phyloP scores from a whole-genome alignment of 129 eudicot genomes.

The Arctium lappa region DNA sequence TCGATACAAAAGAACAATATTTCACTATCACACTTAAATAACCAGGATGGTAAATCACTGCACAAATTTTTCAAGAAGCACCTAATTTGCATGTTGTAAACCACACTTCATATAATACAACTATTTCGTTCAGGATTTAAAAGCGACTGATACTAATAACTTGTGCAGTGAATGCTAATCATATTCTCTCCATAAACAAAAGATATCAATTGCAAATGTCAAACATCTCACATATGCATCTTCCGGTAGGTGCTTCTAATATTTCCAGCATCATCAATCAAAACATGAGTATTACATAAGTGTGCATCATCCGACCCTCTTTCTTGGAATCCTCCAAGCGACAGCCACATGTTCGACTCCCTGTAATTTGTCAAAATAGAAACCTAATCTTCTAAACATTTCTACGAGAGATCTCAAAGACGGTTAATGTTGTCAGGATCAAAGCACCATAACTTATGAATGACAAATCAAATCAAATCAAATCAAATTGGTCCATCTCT shows the following conservation, averaged over 20 bases:
- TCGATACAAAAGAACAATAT: too few species aligned
- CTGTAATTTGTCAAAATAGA: slow-evolving; percentile 32
- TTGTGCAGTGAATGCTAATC: neutral
- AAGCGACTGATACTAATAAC: too few species aligned
- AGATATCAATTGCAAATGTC: slow-evolving; percentile 14
- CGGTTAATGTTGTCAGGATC: too few species aligned
- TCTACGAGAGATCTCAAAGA: neutral
- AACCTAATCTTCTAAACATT: neutral
- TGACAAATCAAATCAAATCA: neutral
- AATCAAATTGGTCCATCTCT: neutral
- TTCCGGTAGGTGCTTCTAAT: slow-evolving; percentile 68
- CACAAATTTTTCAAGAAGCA: too few species aligned
- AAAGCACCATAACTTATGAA: neutral
- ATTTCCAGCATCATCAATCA: slow-evolving; percentile 76
- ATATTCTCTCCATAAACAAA: slow-evolving; percentile 3
- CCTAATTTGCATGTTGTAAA: too few species aligned
- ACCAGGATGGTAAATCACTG: too few species aligned
- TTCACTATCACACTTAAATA: too few species aligned
- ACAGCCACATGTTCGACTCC: slow-evolving; percentile 86
- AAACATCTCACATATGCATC: slow-evolving; percentile 69
- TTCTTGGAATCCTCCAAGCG: slow-evolving; percentile 96
- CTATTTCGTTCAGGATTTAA: too few species aligned
- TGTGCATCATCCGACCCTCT: slow-evolving; percentile 77
- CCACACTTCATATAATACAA: too few species aligned
- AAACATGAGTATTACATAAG: slow-evolving; percentile 70